phyloP scores from a whole-genome alignment of 768 basidiomycete species.

The Podaxis mareebaensis region DNA sequence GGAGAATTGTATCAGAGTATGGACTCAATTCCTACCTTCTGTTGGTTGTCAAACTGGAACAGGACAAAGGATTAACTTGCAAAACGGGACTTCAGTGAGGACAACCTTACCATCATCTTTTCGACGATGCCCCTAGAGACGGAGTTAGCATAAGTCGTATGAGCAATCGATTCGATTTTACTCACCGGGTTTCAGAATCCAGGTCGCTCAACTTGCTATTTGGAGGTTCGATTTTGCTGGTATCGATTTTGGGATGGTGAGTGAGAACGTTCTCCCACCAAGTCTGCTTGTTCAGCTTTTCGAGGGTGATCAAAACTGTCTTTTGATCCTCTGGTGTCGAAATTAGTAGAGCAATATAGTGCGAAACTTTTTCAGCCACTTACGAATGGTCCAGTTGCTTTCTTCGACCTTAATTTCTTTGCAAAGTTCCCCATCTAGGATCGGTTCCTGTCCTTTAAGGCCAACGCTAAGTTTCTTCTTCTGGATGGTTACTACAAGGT shows the following conservation, averaged over 20 bases:
- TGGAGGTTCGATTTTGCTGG: conserved; percentile 90
- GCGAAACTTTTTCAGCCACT: conserved; percentile 25
- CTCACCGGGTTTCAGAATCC: conserved; percentile 89
- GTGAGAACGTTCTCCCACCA: conserved; percentile 99
- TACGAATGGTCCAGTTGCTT: conserved; percentile 94
- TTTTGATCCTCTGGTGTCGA: conserved; percentile 70
- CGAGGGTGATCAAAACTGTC: conserved; percentile 72
- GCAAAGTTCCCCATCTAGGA: conserved; percentile 89
- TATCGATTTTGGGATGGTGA: conserved; percentile 96
- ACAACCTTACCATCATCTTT: conserved; percentile 94
- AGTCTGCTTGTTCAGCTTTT: conserved; percentile 83
- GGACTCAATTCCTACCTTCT: conserved; percentile 47
- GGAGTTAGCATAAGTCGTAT: conserved; percentile 7
- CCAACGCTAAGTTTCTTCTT: conserved; percentile 85
- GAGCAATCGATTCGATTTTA: background rate
- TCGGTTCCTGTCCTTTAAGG: conserved; percentile 82
- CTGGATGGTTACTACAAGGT: conserved; percentile 71
- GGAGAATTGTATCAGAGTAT: conserved; percentile 8
- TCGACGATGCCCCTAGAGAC: conserved; percentile 88
- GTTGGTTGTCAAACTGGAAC: conserved; percentile 73
- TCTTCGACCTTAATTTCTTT: conserved; percentile 95
- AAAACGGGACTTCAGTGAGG: conserved; percentile 1
- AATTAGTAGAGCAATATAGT: background rate
- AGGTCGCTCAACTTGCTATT: conserved; percentile 96
- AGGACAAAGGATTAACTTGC: conserved; percentile 6